Conservation (phyloP, 1,284 basidiomycete genomes). For the Papiliotrema nemorosa region DNA sequence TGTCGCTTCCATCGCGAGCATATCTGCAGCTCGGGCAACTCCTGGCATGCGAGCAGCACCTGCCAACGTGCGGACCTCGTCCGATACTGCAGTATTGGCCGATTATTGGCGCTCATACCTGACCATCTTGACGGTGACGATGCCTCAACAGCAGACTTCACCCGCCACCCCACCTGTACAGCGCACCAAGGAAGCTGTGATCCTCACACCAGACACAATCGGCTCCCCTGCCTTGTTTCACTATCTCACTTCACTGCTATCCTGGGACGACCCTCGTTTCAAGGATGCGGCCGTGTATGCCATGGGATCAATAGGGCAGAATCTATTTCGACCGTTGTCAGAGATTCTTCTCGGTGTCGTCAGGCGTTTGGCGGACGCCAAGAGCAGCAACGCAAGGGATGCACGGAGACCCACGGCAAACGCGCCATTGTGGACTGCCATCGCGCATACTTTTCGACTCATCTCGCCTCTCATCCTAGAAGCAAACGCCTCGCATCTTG, state of each 20-base stretch:
- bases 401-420: slow-evolving; percentile 61
- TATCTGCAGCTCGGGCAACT: slow-evolving; percentile 25
- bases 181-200: slow-evolving; percentile 50
- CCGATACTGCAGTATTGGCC: slow-evolving; percentile 64
- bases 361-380: slow-evolving; percentile 64
- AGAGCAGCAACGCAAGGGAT: slow-evolving; percentile 10
- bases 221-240: slow-evolving; percentile 73
- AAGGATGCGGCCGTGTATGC: slow-evolving; percentile 82
- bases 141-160: slow-evolving; percentile 34
- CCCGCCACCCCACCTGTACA: slow-evolving; percentile 57
- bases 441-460: slow-evolving; percentile 84
- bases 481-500: slow-evolving; percentile 64
- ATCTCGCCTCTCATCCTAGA: slow-evolving; percentile 74
- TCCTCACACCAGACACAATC: slow-evolving; percentile 39
- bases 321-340: slow-evolving; percentile 72
- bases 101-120: slow-evolving; percentile 88
- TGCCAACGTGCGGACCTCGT: slow-evolving; percentile 19
- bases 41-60: slow-evolving; percentile 22
- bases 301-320: slow-evolving; percentile 77
- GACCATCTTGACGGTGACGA: slow-evolving; percentile 72
- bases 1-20: slow-evolving; percentile 44
- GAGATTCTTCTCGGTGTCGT: slow-evolving; percentile 78
- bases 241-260: slow-evolving; percentile 79
- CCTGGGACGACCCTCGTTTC: slow-evolving; percentile 77
- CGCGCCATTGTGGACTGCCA: slow-evolving; percentile 77